Evolutionary conservation across 345 rosid genomes (phyloP), one percentile per base, ranked within the genome.

Genomic region (Geranium brycei): DNA sequence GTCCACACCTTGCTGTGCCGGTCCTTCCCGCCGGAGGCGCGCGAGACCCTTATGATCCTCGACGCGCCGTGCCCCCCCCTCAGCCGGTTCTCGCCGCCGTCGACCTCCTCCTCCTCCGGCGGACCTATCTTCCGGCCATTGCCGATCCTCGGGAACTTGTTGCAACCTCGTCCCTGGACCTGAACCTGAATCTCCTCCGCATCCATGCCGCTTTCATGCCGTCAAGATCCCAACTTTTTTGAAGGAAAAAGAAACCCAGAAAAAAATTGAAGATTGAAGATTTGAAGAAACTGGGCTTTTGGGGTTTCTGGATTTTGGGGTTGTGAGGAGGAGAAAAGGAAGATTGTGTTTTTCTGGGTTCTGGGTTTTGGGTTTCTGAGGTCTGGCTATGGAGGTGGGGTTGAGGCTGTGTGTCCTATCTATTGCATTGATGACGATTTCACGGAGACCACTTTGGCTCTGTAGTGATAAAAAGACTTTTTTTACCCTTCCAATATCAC

Each of bases 1-100:
- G 99, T 93, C 86, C 80, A 88, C 0, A 93, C 97, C 78, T 93
- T 93, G 80, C 99, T 93, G 78, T 93, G 99, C 67, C 99, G 81
- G 75, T 93, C 99, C 78, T 93, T 93, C 2, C 99, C 99, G 53
- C 99, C 96, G 2, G 99, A 86, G 57, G 99, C 91, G 64, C 97
- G 73, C 0, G 99, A 88, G 80, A 90, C 99, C 93, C 97, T 87
- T 76, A 90, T 84, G 58, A 93, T 93, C 65, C 99, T 67, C 0
- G 96, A 89, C 0, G 91, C 83, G 31, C 82, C 82, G 75, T 67
- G 91, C 90, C 90, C 88, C 62, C 85, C 81, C 7, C 87, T 78
- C 32, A 80, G 79, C n/a, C 71, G 64, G 72, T 78, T 78, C 62
- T 69, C 68, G 32, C 64, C 23, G 59, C 35, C 57, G 40, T 60